These are phyloP conservation scores for Diaporthe australafricana DNA, from an alignment of 2,329 filamentous ascomycete species.

Conservation along the genomic window DNA sequence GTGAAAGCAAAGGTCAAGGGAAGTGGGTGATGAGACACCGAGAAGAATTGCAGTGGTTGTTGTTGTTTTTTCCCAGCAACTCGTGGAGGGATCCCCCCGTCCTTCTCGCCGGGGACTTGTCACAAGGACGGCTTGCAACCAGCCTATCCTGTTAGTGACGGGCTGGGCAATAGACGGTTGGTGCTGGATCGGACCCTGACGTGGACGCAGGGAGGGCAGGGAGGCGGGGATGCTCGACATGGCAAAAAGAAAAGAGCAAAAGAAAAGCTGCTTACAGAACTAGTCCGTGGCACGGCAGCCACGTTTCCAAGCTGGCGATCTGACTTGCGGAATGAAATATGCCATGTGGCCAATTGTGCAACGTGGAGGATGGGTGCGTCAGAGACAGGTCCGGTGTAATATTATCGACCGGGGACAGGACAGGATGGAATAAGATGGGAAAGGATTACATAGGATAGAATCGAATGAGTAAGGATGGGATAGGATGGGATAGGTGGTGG, in stretches of 20 bases:
- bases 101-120: background rate
- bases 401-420: background rate
- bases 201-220: constrained; percentile 5
- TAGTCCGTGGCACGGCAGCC: constrained; percentile 24
- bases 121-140: constrained; percentile 11
- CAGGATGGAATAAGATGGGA: background rate
- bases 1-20: background rate
- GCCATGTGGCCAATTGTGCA: constrained; percentile 32
- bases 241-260: constrained; percentile 5
- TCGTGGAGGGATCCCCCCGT: background rate
- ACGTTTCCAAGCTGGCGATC: constrained; percentile 28
- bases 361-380: constrained; percentile 21
- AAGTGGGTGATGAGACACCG: background rate
- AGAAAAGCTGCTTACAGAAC: background rate
- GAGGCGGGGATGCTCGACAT: constrained; percentile 16
- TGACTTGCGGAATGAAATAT: constrained; percentile 30
- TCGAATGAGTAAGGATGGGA: no score
- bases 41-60: background rate
- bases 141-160: background rate
- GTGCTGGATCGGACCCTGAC: background rate
- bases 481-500: no score
- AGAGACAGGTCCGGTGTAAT: constrained; percentile 31
- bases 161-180: background rate
- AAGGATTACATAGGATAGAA: no score
- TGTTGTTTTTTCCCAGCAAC: no score